Evolutionary conservation across 1,284 basidiomycete species (phyloP), one percentile per base, ranked within the genome.

Genomic region (Ganoderma multipileum): DNA sequence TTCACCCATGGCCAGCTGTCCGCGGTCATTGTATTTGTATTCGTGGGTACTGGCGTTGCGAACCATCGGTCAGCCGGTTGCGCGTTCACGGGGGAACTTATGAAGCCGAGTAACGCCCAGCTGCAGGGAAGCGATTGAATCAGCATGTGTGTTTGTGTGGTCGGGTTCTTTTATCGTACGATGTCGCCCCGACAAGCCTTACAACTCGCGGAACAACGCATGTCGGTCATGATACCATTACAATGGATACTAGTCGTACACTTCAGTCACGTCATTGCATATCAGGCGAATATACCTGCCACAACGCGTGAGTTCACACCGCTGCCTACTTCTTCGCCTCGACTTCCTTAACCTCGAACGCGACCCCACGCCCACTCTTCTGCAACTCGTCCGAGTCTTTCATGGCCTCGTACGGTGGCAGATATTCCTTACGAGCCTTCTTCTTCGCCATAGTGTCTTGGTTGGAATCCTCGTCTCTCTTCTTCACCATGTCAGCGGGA

Each of bases 351-450:
- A 73, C 63, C 66, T 78, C 73, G 58, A 82, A 77, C 30, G 66
- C 64, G 0, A 78, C 65, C 3, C 71, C 74, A 62, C 79, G 78
- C 0, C 80, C 80, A 28, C 75, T 76, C 52, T 77, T 76, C 70
- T 79, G 78, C 80, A 81, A 85, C 41, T 76, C 71, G 74, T 85
- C 84, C 0, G 83, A 79, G 16, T 75, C 81, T 18, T 76, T 71
- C 26, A 75, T 76, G 65, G 79, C 77, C 71, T 82, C 77, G 54
- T 86, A 83, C 8, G 74, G 61, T 9, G 79, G 78, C 44, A 86
- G 74, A 71, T 86, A 86, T 7, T 74, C 76, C 47, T 76, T 74
- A 26, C 82, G 76, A 9, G 79, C 63, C 62, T 80, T 71, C 63
- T 75, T 77, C 75, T 84, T 85, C 18, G 74, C 67, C 50, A 74